These are phyloP conservation scores for Beauveria sp. DNA, from an alignment of 2,329 filamentous ascomycete genomes.

Conservation along the genomic window DNA sequence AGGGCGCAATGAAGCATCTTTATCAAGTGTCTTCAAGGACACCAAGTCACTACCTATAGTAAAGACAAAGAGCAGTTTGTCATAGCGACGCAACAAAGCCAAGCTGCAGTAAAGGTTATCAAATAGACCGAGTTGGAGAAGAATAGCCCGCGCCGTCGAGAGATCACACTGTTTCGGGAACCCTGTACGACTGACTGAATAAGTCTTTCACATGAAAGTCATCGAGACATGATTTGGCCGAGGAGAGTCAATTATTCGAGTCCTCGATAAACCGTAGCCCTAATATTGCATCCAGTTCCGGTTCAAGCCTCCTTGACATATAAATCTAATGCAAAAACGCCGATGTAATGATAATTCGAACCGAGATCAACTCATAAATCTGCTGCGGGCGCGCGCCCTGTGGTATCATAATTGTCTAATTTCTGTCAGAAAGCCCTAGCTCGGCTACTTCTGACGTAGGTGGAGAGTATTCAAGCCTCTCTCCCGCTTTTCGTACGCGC, in stretches of 20 bases:
- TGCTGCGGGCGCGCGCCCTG: not conserved
- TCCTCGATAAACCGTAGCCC: not conserved
- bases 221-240: too few species aligned
- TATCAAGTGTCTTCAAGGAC: too few species aligned
- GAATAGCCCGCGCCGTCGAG: too few species aligned
- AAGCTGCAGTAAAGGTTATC: too few species aligned
- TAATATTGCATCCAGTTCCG: not conserved
- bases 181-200: too few species aligned
- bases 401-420: slow-evolving; percentile 5
- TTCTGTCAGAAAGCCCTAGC: slow-evolving; percentile 7
- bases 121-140: too few species aligned
- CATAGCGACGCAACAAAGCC: too few species aligned
- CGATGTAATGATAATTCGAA: not conserved
- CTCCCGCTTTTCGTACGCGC: slow-evolving; percentile 7
- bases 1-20: too few species aligned
- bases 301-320: not conserved
- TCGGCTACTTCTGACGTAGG: slow-evolving; percentile 10
- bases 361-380: not conserved
- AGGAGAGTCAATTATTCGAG: not conserved
- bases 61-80: too few species aligned
- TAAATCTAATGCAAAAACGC: slow-evolving; percentile 4
- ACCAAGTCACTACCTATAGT: too few species aligned
- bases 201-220: too few species aligned
- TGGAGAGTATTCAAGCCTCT: slow-evolving; percentile 9
- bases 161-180: too few species aligned